A percentile compares a stretch with the other conserved stretches of the same genome.
These are phyloP conservation scores for Umbellularia californica DNA, from an alignment of 164 flowering plant genomes.

Conservation along the genomic window DNA sequence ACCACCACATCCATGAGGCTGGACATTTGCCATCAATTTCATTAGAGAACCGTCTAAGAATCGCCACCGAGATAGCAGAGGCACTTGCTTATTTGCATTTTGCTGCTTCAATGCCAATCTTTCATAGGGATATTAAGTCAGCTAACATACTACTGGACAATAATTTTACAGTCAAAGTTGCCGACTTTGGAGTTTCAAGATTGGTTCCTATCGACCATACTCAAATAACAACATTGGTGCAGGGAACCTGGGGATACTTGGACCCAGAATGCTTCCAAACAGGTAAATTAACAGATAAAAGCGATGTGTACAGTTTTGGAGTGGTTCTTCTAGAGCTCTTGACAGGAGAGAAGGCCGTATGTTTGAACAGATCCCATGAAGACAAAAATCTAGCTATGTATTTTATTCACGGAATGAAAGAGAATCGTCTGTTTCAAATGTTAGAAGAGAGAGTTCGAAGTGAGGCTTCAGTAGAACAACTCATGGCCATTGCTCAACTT, in stretches of 20 bases:
- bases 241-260: slow-evolving; percentile 40
- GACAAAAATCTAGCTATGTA: neutral
- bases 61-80: slow-evolving; percentile 16
- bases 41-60: no score
- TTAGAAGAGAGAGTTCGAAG: slow-evolving; percentile 13
- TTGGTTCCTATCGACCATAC: slow-evolving; percentile 32
- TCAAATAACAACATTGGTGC: slow-evolving; percentile 28
- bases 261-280: slow-evolving; percentile 42
- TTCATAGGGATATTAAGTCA: slow-evolving; percentile 42
- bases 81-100: slow-evolving; percentile 42
- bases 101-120: slow-evolving; percentile 33
- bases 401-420: slow-evolving; percentile 14
- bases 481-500: slow-evolving; percentile 3
- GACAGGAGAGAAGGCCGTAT: slow-evolving; percentile 22
- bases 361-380: neutral
- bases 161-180: slow-evolving; percentile 29
- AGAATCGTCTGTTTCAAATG: slow-evolving; percentile 14
- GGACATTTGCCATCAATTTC: no score
- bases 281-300: slow-evolving; percentile 34
- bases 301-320: slow-evolving; percentile 44
- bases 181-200: slow-evolving; percentile 44
- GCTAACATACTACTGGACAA: slow-evolving; percentile 41
- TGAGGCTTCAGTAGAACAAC: neutral
- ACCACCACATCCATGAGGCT: no score
- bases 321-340: slow-evolving; percentile 36